Percentiles rank a stretch among this genome's conserved stretches.
phyloP scores from a whole-genome alignment of 2,329 filamentous ascomycete genomes.

The Botrytis fragariae region DNA sequence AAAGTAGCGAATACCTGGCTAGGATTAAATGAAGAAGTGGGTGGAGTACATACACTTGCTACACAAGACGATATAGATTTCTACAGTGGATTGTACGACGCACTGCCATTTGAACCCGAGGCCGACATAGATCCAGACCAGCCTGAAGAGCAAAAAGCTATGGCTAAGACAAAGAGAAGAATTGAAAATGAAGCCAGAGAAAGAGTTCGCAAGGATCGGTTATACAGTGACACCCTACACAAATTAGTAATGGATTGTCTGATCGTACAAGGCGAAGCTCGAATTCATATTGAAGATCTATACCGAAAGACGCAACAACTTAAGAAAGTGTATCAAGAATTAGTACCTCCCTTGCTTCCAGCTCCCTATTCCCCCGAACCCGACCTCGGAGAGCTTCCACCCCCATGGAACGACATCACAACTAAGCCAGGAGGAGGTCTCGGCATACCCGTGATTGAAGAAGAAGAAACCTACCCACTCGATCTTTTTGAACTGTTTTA shows the following conservation, averaged over 20 bases:
- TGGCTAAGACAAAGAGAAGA: not conserved
- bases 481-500: not conserved
- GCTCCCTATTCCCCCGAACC: not conserved
- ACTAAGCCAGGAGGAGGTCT: not conserved
- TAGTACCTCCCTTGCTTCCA: too few species aligned
- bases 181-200: not conserved
- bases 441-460: not conserved
- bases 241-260: conserved; percentile 13
- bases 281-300: not conserved
- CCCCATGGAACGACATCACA: not conserved
- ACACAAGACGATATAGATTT: conserved; percentile 5
- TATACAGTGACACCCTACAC: not conserved
- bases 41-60: conserved; percentile 9
- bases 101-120: not conserved
- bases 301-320: not conserved
- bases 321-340: not conserved
- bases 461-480: not conserved
- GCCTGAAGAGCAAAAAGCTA: not conserved
- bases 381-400: not conserved
- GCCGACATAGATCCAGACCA: not conserved
- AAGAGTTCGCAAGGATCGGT: not conserved
- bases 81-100: not conserved
- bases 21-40: not conserved
- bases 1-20: not conserved
- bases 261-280: conserved; percentile 1